Conservation (phyloP, 495 filamentous ascomycete species). For the Trichoderma gamsii region DNA sequence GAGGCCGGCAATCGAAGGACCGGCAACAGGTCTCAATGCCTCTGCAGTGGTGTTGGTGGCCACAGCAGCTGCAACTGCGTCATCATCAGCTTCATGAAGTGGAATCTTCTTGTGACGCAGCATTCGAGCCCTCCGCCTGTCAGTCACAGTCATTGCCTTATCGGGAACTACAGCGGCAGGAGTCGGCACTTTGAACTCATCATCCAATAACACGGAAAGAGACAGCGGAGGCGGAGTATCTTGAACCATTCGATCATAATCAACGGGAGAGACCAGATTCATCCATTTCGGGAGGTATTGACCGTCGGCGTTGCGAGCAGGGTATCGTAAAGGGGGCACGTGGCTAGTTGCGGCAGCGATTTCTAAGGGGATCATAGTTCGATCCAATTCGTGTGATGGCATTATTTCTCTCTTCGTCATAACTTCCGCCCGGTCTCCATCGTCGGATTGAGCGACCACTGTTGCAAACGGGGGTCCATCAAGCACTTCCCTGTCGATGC, state of each 20-base stretch:
- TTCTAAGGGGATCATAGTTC: background rate
- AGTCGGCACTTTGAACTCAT: constrained; percentile 18
- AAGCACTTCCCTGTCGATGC: background rate
- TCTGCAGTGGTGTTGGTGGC: constrained; percentile 26
- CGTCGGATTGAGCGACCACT: constrained; percentile 12
- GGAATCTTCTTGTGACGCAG: constrained; percentile 23
- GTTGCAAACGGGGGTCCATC: background rate
- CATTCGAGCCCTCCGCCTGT: constrained; percentile 23
- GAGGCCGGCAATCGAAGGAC: background rate
- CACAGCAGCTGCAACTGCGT: constrained; percentile 27
- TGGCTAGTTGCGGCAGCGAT: constrained; percentile 3
- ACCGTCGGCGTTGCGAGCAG: constrained; percentile 3
- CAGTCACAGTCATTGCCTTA: constrained; percentile 21
- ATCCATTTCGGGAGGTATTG: background rate
- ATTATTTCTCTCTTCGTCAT: background rate
- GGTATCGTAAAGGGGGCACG: constrained; percentile 3
- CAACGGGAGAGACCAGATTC: background rate
- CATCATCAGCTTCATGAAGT: constrained; percentile 24
- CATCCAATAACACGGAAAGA: constrained; percentile 14
- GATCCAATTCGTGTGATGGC: background rate
- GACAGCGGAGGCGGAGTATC: constrained; percentile 14
- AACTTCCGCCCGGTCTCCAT: background rate
- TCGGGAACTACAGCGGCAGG: constrained; percentile 27
- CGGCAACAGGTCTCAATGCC: constrained; percentile 18
- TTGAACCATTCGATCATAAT: constrained; percentile 5